Evolutionary conservation across 2,329 filamentous ascomycete species (phyloP).

Genomic region (Gyromitra esculenta): DNA sequence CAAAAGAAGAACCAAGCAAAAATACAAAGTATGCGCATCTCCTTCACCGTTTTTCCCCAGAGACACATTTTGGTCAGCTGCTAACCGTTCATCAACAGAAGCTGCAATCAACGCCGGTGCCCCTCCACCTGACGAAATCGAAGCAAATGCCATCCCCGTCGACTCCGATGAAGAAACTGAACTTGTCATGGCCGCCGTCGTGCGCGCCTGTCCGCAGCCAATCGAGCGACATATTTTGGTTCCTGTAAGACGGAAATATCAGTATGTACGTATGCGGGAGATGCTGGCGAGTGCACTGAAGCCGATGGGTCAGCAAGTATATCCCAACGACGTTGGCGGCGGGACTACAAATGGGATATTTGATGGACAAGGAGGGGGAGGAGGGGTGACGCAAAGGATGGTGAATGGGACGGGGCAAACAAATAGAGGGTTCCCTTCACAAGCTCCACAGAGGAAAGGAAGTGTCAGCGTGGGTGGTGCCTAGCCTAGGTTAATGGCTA

Average conservation of each 20-base stretch:
- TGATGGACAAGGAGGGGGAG: conserved; percentile 27
- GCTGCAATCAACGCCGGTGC: conserved; percentile 94
- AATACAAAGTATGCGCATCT: conserved; percentile 79
- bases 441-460: conserved; percentile 31
- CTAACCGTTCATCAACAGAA: conserved; percentile 66
- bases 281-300: conserved; percentile 74
- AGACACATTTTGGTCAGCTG: conserved; percentile 23
- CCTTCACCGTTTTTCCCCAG: conserved; percentile 5
- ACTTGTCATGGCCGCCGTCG: conserved; percentile 82
- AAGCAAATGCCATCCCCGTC: conserved; percentile 79
- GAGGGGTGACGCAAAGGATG: conserved; percentile 15
- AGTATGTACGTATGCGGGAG: conserved; percentile 71
- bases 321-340: conserved; percentile 14
- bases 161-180: conserved; percentile 96
- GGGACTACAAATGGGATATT: conserved; percentile 17
- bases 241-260: conserved; percentile 72
- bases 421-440: conserved; percentile 27
- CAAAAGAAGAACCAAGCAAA: conserved; percentile 99
- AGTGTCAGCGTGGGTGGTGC: conserved; percentile 29
- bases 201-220: conserved; percentile 80
- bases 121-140: conserved; percentile 84
- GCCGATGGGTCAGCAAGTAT: conserved; percentile 40
- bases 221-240: conserved; percentile 73
- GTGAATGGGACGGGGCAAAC: conserved; percentile 28
- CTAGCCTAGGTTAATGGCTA: not conserved